Base-by-base conservation (phyloP, 352 stramenopile species). In the Globisporangium canariense region DNA sequence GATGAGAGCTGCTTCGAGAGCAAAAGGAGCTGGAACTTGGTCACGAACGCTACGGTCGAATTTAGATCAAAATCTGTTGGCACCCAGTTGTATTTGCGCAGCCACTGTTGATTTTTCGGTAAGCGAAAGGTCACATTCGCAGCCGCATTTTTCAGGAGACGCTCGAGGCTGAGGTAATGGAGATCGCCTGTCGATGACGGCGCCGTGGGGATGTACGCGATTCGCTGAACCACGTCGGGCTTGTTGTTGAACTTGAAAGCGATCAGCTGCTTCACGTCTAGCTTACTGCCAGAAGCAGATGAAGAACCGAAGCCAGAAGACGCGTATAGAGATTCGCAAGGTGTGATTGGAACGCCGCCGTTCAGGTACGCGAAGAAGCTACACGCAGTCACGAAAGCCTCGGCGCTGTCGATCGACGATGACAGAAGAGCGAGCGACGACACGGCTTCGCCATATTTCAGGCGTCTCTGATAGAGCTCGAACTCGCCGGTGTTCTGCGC, bases 201-300 rank as follows among this genome's bases (percentile, higher is more conserved):
- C 13, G 49, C 30, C 22, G 49, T 54, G 13, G 49, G 49, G 22
- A 55, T 55, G 49, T 55, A 55, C 49, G 49, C 49, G 6, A 55
- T 55, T 25, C 49, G 49, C 49, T 55, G 49, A 6, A 38, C n/a
- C 25, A 36, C 25, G 49, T 55, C 25, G 49, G 49, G 49, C 13
- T 55, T 55, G 25, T 55, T 55, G 49, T 55, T 55, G 25, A 55
- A 13, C 49, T 55, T 55, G 49, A 55, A 55, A 16, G 49, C 25
- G 11, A 55, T 38, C 49, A 55, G 13, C 49, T 55, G 22, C 49
- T 55, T 55, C 25, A 55, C 49, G 4, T 55, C 25, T 25, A 55
- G 13, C 36, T 41, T 41, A 41, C 36, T 41, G 36, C 9, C 10
- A 13, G 49, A 28, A 55, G 25, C 11, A 8, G 36, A 41, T 41